phyloP scores from a whole-genome alignment of 139 green algal species.

The Coelastrella sp. region DNA sequence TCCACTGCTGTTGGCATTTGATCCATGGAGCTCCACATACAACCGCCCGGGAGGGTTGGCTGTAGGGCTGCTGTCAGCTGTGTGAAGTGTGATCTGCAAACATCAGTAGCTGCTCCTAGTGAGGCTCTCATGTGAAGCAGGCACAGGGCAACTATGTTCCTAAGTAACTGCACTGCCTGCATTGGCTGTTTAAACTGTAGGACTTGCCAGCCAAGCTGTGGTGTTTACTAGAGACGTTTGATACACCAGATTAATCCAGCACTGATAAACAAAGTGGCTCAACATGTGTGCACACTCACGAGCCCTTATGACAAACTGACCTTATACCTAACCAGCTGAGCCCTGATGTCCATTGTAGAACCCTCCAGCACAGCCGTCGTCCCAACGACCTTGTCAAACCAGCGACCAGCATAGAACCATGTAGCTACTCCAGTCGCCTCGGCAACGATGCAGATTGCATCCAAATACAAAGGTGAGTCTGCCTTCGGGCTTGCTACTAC shows the following conservation, averaged over 20 bases:
- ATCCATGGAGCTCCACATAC: constrained; percentile 33
- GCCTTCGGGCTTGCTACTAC: not conserved
- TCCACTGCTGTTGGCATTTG: constrained; percentile 1
- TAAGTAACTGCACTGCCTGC: too few relatives aligned
- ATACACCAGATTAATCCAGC: too few relatives aligned
- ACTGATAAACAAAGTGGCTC: too few relatives aligned
- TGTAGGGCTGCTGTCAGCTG: not conserved
- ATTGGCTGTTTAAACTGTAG: too few relatives aligned
- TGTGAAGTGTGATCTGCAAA: constrained; percentile 10
- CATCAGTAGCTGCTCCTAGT: not conserved
- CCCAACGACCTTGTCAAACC: not conserved
- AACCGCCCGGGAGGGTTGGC: not conserved
- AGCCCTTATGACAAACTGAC: not conserved
- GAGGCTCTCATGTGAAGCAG: too few relatives aligned
- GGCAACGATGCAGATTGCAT: not conserved
- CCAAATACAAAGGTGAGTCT: not conserved
- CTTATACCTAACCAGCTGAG: constrained; percentile 27
- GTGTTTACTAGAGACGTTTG: too few relatives aligned
- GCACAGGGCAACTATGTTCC: too few relatives aligned
- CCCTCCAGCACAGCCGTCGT: not conserved
- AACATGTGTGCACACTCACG: not conserved
- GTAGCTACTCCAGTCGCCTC: not conserved
- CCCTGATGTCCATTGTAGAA: not conserved
- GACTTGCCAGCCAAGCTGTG: too few relatives aligned
- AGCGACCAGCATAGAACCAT: constrained; percentile 33